Evolutionary conservation across 1,139 yeast genomes (phyloP), one percentile per base, ranked within the genome.

Genomic region (Sugiyamaella neomexicana): DNA sequence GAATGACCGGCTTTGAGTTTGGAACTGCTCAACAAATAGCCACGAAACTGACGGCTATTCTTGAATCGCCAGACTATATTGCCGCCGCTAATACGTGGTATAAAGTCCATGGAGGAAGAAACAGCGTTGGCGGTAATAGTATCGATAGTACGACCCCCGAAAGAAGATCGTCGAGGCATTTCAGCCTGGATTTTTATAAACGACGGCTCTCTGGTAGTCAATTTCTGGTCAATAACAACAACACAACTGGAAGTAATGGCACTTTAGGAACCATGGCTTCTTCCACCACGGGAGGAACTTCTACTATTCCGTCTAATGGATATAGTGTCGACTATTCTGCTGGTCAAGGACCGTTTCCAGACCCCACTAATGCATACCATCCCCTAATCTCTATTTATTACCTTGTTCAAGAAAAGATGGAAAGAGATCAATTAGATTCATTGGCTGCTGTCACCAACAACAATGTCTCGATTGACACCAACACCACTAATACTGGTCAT

Each of bases 321-420:
- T 20, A 36, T 44, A 16, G 3, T 9, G 10, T 16, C 15, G 48
- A 36, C 29, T 29, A 42, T 25, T 16, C n/a, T 2, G 36, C 36
- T 17, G n/a, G 36, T n/a, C 6, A 27, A 16, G 46, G 46, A 23
- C 15, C 16, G 15, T 12, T 36, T 27, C 46, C 47, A 34, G 95
- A 89, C 69, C 97, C 97, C n/a, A 88, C 96, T 0, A 79, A 81
- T 54, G 95, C 95, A 0, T 93, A 80, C 70, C 96, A 90, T 70
- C 98, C 99, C 0, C 75, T 91, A 60, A 73, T 93, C 10, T 89
- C 97, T 1, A 85, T 93, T 38, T 95, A 95, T 69, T 86, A 81
- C 67, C 77, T 95, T 63, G 96, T 91, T 20, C 83, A 81, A 54
- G 99, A 93, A 71, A 82, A 81, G 63, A 80, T 95, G 80, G 87